Percentiles rank a stretch among this genome's conserved stretches.
Evolutionary conservation across 495 filamentous ascomycete species (phyloP).

Genomic region (Hypoxylon lenormandii): DNA sequence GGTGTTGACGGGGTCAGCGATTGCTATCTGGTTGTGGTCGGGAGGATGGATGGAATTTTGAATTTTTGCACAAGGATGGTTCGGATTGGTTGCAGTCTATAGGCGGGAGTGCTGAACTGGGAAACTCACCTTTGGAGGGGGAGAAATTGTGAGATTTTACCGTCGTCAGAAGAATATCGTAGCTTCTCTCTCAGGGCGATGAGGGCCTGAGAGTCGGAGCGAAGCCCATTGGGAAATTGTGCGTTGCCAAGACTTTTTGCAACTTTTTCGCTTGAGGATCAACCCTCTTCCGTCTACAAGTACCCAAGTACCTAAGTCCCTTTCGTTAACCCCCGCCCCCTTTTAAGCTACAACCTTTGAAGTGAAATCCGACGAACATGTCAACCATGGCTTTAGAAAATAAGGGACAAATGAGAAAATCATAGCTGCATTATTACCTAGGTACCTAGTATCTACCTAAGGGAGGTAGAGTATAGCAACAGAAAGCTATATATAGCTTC

Average conservation of each 20-base stretch:
- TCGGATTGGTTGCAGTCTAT: neutral
- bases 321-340: neutral
- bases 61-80: neutral
- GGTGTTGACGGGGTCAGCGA: neutral
- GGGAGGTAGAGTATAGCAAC: no score
- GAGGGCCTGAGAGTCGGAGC: constrained; percentile 45
- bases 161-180: constrained; percentile 34
- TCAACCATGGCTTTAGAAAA: no score
- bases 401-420: no score
- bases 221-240: constrained; percentile 50
- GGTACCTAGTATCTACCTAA: no score
- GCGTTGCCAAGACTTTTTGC: constrained; percentile 55
- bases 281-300: constrained; percentile 48
- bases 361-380: no score
- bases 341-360: no score
- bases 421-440: no score
- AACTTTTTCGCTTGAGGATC: constrained; percentile 51
- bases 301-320: constrained; percentile 10
- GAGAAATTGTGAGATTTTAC: constrained; percentile 32
- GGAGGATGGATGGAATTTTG: neutral
- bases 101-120: no score
- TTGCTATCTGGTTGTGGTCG: neutral
- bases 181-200: constrained; percentile 36
- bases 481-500: no score
- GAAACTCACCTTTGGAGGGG: constrained; percentile 35